Percentiles rank a stretch among this genome's conserved stretches.
Evolutionary conservation across 2,329 filamentous ascomycete species (phyloP).

Genomic region (Penicillium sp.): DNA sequence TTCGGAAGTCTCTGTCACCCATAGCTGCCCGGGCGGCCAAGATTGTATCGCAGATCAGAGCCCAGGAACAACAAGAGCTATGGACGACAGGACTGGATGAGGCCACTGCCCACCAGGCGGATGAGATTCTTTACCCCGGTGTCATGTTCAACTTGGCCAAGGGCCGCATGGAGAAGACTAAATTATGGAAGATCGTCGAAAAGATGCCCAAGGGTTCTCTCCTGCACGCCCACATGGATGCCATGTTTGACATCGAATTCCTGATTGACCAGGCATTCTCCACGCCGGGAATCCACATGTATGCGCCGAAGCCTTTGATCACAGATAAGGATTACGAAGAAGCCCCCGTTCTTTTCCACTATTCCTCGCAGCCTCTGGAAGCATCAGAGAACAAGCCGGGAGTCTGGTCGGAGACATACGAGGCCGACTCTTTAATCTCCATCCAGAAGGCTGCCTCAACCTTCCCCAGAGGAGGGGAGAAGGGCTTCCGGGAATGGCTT

Average conservation of each 20-base stretch:
- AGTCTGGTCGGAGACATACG: conserved; percentile 67
- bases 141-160: conserved; percentile 93
- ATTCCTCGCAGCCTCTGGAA: conserved; percentile 47
- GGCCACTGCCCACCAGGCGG: conserved; percentile 57
- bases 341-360: conserved; percentile 60
- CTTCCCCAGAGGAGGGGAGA: conserved; percentile 68
- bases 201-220: conserved; percentile 77
- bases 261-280: conserved; percentile 67
- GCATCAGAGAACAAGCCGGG: conserved; percentile 45
- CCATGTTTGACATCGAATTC: conserved; percentile 85
- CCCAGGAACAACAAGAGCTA: conserved; percentile 68
- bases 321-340: conserved; percentile 53
- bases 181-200: conserved; percentile 78
- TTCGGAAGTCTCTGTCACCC: conserved; percentile 61
- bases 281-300: conserved; percentile 70
- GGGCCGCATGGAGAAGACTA: conserved; percentile 77
- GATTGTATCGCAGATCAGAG: conserved; percentile 75
- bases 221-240: conserved; percentile 78
- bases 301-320: conserved; percentile 55
- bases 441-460: conserved; percentile 62
- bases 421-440: conserved; percentile 56
- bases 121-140: conserved; percentile 70
- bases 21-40: conserved; percentile 71
- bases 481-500: conserved; percentile 74
- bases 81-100: conserved; percentile 76